Base-by-base conservation (phyloP, 371 early-diverging fungal species). In the Capillidium heterosporum region DNA sequence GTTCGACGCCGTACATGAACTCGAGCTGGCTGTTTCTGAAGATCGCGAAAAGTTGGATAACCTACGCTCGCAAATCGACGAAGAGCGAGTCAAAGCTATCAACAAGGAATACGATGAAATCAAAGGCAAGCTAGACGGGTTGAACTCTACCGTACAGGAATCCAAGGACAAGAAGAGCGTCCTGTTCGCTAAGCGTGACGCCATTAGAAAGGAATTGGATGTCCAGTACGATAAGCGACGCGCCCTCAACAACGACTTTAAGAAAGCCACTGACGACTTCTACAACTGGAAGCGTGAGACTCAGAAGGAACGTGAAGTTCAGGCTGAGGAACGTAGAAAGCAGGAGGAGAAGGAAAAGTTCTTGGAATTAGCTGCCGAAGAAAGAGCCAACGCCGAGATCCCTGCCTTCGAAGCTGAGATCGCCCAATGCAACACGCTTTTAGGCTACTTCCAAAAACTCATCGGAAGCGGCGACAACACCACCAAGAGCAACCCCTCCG, bases 361-460 rank as follows among this genome's bases (percentile, higher is more conserved):
- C 50, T 71, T 69, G 29, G 69, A 77, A 59, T 75, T 75, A 51
- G 67, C 74, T 29, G 83, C 85, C 15, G 68, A 75, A 58, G 88
- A 87, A 67, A 77, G 80, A 27, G 93, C 92, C 62, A 67, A 78
- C 50, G 94, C 93, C 28, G 84, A 88, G 56, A 67, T 87, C 53
- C 92, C 92, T 32, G 94, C 95, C 8, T 93, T 80, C 69, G 71
- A 76, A 56, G 74, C 73, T 59, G 95, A 95, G 66, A 90, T 95
- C 60, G 66, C 70, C 61, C 72, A 72, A 42, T 90, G 90, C 71
- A 82, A 84, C 57, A 77, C 76, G 56, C 71, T 92, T 40, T 72
- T 89, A 62, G 65, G 70, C 44, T 86, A 83, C 65, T 75, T 93
- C 60, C 67, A 73, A 62, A 61, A 65, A 51, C 67, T 66, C 51